A percentile compares a stretch with the other conserved stretches of the same genome.
phyloP scores from a whole-genome alignment of 2,329 filamentous ascomycete species.

The Atkinsonella texensis region DNA sequence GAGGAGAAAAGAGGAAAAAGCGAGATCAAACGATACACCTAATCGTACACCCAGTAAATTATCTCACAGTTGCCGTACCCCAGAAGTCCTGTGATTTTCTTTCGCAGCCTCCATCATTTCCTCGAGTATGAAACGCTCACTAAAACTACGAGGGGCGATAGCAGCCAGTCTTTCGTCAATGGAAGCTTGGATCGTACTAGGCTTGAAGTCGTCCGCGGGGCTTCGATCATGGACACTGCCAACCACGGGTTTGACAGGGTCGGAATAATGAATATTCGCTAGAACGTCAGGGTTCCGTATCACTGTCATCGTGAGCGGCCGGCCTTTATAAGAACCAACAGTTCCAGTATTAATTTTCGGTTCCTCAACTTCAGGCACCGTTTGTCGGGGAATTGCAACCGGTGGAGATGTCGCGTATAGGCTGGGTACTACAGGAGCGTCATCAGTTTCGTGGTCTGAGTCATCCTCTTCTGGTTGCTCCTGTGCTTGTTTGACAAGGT shows the following conservation, averaged over 20 bases:
- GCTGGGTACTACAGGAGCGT: conserved; percentile 1
- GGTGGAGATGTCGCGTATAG: conserved; percentile 32
- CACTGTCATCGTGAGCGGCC: conserved; percentile 39
- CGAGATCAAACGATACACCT: not conserved
- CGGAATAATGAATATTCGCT: conserved; percentile 34
- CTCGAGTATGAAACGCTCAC: conserved; percentile 36
- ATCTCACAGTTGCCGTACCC: conserved; percentile 9
- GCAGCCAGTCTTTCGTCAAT: conserved; percentile 25
- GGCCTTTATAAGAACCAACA: conserved; percentile 42
- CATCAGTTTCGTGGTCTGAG: conserved; percentile 2
- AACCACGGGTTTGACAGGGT: conserved; percentile 38
- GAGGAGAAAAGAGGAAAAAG: not conserved
- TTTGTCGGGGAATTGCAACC: conserved; percentile 21
- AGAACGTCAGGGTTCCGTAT: conserved; percentile 37
- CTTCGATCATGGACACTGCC: conserved; percentile 40
- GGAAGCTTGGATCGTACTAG: conserved; percentile 31
- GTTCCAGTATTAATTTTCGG: conserved; percentile 25
- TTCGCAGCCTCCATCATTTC: conserved; percentile 24
- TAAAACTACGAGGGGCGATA: conserved; percentile 34
- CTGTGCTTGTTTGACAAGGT: not conserved
- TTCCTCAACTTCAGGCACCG: conserved; percentile 10
- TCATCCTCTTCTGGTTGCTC: conserved; percentile 18
- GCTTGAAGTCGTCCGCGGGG: conserved; percentile 33
- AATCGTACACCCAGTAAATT: conserved; percentile 7
- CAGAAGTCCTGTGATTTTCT: conserved; percentile 8